Base-by-base conservation (phyloP, 805 yeast species). In the Candida taoyuanica region DNA sequence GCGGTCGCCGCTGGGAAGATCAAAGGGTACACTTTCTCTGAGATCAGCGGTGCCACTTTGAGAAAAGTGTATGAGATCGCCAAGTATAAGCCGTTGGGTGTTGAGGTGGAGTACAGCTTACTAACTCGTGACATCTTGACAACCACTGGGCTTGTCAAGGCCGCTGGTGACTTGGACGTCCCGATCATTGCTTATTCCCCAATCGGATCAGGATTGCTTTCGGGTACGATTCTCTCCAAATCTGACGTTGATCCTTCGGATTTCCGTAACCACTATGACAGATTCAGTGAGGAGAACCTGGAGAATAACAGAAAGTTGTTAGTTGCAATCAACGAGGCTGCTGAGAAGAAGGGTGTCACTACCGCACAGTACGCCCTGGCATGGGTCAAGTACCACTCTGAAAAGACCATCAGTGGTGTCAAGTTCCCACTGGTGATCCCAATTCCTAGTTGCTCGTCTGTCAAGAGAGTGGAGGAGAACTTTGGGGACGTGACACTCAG, bases 91-190 rank as follows among this genome's bases (percentile, higher is more conserved):
- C 67, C 85, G 39, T 66, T 76, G 2, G 76, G 76, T 47, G 83
- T 83, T 31, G 96, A 87, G 64, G 67, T 82, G 29, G 96, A 87
- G 60, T 71, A 79, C 42, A 83, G 94, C 3, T 55, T 88, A 38
- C 73, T 81, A 63, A 58, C 75, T n/a, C 70, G 74, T 29, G 84
- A 81, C n/a, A 72, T 82, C 27, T 53, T 77, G 31, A 14, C 11
- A 28, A 15, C 7, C 7, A 77, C 82, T 55, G 95, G 89, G 1
- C 68, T 83, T 16, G 71, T 80, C 46, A 74, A 68, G 5, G 70
- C 73, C 4, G 75, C 81, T 46, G 68, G 72, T 17, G 76, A 80
- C 43, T 60, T 70, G 24, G 67, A 67, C 13, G 71, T 87, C 38
- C 81, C 89, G 9, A 65, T 85, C 17, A 67, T 85, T 40, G 84